Conservation (phyloP, 108 stramenopile species). For the Nitzschia sp. region DNA sequence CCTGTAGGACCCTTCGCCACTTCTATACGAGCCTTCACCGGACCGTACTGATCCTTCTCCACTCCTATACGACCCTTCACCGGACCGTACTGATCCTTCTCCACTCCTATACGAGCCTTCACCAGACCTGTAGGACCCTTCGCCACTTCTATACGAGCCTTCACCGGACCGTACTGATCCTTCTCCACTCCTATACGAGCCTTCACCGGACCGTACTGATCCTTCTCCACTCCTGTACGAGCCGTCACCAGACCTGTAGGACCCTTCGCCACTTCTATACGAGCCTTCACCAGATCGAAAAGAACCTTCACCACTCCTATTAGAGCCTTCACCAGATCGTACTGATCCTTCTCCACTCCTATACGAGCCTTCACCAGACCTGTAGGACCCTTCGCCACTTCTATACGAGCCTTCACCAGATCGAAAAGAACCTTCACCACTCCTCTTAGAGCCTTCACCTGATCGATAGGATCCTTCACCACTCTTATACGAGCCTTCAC, state of each 20-base stretch:
- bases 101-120: constrained; percentile 14
- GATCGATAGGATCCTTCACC: constrained; percentile 13
- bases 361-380: constrained; percentile 1
- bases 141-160: background rate
- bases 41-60: background rate
- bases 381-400: background rate
- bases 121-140: background rate
- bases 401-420: background rate
- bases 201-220: constrained; percentile 1
- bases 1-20: too few relatives aligned
- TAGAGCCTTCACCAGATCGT: background rate
- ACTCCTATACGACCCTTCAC: background rate
- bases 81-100: constrained; percentile 4
- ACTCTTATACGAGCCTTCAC: constrained; percentile 9
- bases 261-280: background rate
- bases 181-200: constrained; percentile 5
- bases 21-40: too few relatives aligned
- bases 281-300: constrained; percentile 1
- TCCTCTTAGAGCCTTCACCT: background rate
- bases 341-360: constrained; percentile 1
- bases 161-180: background rate
- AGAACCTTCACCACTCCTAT: background rate
- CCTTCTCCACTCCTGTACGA: constrained; percentile 12
- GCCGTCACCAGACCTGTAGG: constrained; percentile 1
- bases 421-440: constrained; percentile 4